Conservation (phyloP, 2,329 filamentous ascomycete genomes). For the Ceratocystis papillata region DNA sequence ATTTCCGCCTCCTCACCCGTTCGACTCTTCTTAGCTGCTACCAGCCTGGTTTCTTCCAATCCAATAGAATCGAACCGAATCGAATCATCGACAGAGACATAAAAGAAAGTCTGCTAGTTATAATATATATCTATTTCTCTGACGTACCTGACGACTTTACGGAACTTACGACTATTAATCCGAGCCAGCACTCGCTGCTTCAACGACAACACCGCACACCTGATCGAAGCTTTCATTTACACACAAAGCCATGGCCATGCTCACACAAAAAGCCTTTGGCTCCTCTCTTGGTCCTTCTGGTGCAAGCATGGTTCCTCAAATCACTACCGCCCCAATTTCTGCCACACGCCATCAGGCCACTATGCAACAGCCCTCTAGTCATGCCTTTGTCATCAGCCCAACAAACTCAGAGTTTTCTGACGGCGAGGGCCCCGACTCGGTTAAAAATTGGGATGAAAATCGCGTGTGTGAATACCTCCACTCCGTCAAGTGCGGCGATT, state of each 20-base stretch:
- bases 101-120: neutral
- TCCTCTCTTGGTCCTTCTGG: conserved; percentile 43
- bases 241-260: conserved; percentile 55
- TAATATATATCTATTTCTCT: neutral
- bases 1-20: neutral
- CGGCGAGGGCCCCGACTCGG: conserved; percentile 60
- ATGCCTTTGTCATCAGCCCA: conserved; percentile 21
- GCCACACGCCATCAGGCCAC: conserved; percentile 35
- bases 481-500: conserved; percentile 86
- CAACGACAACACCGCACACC: neutral
- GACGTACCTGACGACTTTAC: neutral
- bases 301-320: conserved; percentile 38
- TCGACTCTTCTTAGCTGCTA: neutral
- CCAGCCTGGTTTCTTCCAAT: neutral
- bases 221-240: too few species aligned
- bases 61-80: too few species aligned
- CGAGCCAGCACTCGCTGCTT: neutral
- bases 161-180: too few species aligned
- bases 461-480: conserved; percentile 83
- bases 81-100: too few species aligned
- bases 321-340: conserved; percentile 39
- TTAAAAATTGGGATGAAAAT: conserved; percentile 83
- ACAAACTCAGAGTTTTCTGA: conserved; percentile 52
- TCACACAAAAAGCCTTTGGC: conserved; percentile 64
- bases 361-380: conserved; percentile 15